Evolutionary conservation across 1,284 basidiomycete species (phyloP).

Genomic region (Rhodotorula mucilaginosa): DNA sequence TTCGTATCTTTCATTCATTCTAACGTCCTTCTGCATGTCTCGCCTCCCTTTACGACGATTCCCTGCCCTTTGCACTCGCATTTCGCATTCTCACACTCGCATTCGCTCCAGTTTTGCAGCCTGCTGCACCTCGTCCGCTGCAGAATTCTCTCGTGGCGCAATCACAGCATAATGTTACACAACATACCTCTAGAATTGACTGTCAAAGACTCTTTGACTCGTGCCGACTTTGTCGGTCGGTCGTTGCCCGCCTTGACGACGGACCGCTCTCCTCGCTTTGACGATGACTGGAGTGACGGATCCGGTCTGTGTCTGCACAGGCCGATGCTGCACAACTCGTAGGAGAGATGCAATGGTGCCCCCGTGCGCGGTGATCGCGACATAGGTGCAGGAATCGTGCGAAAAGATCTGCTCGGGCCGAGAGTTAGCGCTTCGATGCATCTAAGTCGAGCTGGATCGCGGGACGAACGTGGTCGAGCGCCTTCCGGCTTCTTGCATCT

Average conservation of each 20-base stretch:
- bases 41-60: neutral
- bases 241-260: too few species aligned
- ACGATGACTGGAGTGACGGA: constrained; percentile 37
- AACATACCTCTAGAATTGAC: neutral
- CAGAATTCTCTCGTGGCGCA: neutral
- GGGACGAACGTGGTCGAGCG: constrained; percentile 56
- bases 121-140: neutral
- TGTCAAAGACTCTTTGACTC: neutral
- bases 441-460: neutral
- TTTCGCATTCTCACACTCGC: neutral
- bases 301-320: neutral
- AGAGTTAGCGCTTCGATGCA: too few species aligned
- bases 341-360: constrained; percentile 49
- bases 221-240: neutral
- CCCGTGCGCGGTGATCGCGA: constrained; percentile 54
- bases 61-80: neutral
- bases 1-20: neutral
- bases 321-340: constrained; percentile 41
- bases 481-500: constrained; percentile 53
- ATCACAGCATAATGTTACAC: neutral
- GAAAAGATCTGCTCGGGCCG: constrained; percentile 43
- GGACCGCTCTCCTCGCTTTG: constrained; percentile 15
- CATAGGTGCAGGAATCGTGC: constrained; percentile 45
- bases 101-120: neutral
- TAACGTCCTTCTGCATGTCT: neutral